A percentile compares a stretch with the other conserved stretches of the same genome.
These are phyloP conservation scores for Streptanthus diversifolius DNA, from an alignment of 345 rosid genomes.

Conservation along the genomic window DNA sequence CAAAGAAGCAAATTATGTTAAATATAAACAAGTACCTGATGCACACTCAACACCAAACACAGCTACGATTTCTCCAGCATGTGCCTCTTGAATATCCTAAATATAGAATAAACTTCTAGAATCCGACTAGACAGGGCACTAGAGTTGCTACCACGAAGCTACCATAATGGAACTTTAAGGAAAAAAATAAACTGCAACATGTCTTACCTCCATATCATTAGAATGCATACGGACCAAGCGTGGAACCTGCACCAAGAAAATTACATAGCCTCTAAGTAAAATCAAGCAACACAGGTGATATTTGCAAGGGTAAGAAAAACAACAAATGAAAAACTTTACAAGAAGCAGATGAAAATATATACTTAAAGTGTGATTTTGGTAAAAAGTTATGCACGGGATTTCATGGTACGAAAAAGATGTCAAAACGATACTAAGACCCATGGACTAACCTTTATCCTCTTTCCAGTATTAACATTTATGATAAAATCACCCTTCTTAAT, in stretches of 20 bases:
- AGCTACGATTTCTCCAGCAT: conserved; percentile 98
- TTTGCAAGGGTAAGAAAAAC: not conserved
- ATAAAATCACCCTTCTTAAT: conserved; percentile 92
- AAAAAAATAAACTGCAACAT: conserved; percentile 10
- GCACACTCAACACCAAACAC: conserved; percentile 99
- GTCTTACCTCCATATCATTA: conserved; percentile 88
- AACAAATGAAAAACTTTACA: not conserved
- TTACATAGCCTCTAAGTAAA: not conserved
- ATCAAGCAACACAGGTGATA: not conserved
- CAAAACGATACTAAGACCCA: not conserved
- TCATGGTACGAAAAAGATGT: not conserved
- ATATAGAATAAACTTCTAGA: not conserved
- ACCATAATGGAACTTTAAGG: not conserved
- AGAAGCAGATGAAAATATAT: not conserved
- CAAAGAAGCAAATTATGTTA: not conserved
- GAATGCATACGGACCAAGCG: conserved; percentile 97
- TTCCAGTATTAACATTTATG: conserved; percentile 84
- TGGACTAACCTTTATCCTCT: conserved; percentile 82
- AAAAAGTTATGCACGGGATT: not conserved
- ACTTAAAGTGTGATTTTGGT: not conserved
- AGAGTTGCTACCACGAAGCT: not conserved
- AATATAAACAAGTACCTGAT: conserved; percentile 52
- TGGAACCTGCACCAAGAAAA: conserved; percentile 60
- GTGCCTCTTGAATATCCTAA: conserved; percentile 97
- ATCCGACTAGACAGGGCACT: not conserved